Base-by-base conservation (phyloP, 768 basidiomycete genomes). In the Holtermanniella nyarrowii region DNA sequence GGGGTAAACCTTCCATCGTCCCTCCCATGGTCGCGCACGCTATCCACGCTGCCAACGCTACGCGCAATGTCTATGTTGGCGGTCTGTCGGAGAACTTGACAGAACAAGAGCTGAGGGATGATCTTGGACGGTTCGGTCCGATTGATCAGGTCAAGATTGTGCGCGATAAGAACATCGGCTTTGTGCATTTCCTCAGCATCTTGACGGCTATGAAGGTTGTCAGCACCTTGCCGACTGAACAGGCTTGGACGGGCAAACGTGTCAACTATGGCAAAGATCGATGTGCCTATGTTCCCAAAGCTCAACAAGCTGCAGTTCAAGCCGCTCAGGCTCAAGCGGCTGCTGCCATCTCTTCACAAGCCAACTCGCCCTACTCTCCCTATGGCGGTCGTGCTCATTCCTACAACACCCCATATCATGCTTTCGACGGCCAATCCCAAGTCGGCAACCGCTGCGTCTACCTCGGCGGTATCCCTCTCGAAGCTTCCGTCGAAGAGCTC, bases 61-160 rank as follows among this genome's bases (percentile, higher is more conserved):
- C 85, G 60, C 76, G 95, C 59, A 99, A 97, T 63, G 95, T 99
- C 52, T 99, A 96, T 66, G 78, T 99, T 16, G 95, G 95, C 41
- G 88, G 88, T 16, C 76, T 99, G 39, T 90, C 93, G 40, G 88
- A 91, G 73, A 77, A 75, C 46, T 81, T 83, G 76, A 93, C 88
- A 1, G 95, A 97, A 76, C 86, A 91, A 73, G 82, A 82, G 73
- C 76, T 99, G 26, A 75, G 93, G 26, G 90, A 97, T 56, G 90
- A 96, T 67, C 76, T 97, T 21, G 83, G 84, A 63, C 79, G 85
- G 41, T 99, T 93, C 65, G 95, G 95, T 20, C 77, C 93, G 24
- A 96, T 99, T 63, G 95, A 99, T 73, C 93, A 97, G 71, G 91
- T 99, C 70, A 99, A 99, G 80, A 96, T 99, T 66, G 95, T 97